Evolutionary conservation across 331 rosid species (phyloP).

Genomic region (Quercus lobata): DNA sequence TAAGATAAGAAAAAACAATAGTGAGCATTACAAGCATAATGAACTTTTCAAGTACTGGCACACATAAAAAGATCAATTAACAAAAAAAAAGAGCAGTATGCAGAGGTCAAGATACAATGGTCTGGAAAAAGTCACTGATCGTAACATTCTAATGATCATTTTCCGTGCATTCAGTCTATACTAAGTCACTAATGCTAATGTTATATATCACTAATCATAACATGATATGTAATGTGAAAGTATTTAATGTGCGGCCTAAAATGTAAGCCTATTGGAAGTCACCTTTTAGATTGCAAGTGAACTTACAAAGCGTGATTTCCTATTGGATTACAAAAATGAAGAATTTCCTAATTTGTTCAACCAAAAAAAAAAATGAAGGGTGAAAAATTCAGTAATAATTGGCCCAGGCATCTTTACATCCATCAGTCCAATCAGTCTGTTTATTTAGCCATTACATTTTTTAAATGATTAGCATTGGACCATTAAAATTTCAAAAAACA

Average conservation of each 20-base stretch:
- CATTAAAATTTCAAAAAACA: background rate
- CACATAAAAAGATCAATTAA: background rate
- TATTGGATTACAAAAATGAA: background rate
- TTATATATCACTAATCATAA: background rate
- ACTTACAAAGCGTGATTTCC: background rate
- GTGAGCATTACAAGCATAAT: constrained; percentile 5
- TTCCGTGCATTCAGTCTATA: background rate
- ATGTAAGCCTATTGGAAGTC: background rate
- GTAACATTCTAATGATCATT: background rate
- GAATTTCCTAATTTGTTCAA: too few species aligned
- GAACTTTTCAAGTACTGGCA: background rate
- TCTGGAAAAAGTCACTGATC: background rate
- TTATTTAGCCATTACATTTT: background rate
- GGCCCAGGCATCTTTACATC: background rate
- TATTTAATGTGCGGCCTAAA: background rate
- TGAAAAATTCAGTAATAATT: background rate
- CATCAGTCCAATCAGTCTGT: background rate
- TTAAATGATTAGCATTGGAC: background rate
- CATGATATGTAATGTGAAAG: background rate
- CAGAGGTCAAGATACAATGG: background rate
- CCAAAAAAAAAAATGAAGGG: too few species aligned
- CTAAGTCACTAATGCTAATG: background rate
- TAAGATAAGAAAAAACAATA: background rate
- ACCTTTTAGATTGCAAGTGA: background rate
- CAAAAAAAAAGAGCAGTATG: background rate